Evolutionary conservation across 257 asterid genomes (phyloP), one percentile per base, ranked within the genome.

Genomic region (Nicotiana noctiflora): DNA sequence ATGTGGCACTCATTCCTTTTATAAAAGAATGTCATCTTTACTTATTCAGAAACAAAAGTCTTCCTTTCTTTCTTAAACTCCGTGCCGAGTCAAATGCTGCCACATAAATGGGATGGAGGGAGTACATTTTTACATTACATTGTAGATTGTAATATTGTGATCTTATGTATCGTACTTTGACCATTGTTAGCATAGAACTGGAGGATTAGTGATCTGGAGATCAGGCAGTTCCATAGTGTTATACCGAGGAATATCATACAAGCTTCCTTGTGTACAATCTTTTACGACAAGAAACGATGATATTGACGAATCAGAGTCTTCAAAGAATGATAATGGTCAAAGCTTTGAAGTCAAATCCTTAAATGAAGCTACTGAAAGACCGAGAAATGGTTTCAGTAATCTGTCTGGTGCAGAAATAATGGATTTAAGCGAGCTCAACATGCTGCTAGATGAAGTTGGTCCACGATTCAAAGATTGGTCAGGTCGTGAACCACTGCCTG

Each of bases 131-230:
- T 49, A 61, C 79, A 74, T 74, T 4, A 8, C 49, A 8, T 11
- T 74, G 23, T 74, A 25, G 4, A 49, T 46, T 49, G 44, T 14
- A 23, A 15, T 82, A 25, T 74, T 74, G 59, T 70, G 60, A 72
- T 78, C 84, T 84, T 83, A 79, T 67, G 61, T 75, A 11, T 51
- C 81, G n/a, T 86, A 75, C 79, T 86, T 79, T 90, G 87, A 86
- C 70, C 80, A 40, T 37, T 86, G 86, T 84, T 91, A 95, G 98
- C 83, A 92, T 85, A 90, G 93, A 89, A 95, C 97, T 4, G 97
- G 97, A 84, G 99, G 99, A 82, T 78, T 92, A 82, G 92, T 95
- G 59, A 93, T 95, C 64, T 92, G 93, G 93, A 93, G 98, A 87
- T 90, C 97, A 15, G 99, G 99, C 64, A 87, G 97, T 82, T 91